A percentile compares a stretch with the other conserved stretches of the same genome.
Conservation (phyloP, 176 grass and related monocot genomes). For the Calamus simplicifolius region DNA sequence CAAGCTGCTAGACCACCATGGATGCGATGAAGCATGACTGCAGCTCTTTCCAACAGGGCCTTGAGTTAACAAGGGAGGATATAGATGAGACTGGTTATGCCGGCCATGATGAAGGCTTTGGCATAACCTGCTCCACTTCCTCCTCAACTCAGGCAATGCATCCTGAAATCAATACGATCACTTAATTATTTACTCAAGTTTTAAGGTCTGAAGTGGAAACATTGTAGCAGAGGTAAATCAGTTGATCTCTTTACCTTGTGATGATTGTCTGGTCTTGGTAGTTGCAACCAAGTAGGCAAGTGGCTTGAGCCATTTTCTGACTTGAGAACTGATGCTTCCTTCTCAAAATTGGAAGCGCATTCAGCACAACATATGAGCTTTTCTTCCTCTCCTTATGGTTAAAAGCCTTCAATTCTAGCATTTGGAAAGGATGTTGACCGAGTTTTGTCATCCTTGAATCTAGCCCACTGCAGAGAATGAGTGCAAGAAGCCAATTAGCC, state of each 20-base stretch:
- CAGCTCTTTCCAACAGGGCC: not conserved
- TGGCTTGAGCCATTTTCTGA: conserved; percentile 22
- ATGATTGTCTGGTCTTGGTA: conserved; percentile 18
- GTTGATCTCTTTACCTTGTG: conserved; percentile 34
- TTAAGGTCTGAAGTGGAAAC: too few species aligned
- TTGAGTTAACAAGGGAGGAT: conserved; percentile 17
- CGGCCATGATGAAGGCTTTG: conserved; percentile 47
- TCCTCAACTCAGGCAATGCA: conserved; percentile 58
- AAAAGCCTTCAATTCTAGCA: conserved; percentile 26
- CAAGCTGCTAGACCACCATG: conserved; percentile 36
- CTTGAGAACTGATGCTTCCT: conserved; percentile 45
- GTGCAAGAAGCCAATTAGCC: not conserved
- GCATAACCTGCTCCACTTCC: conserved; percentile 83
- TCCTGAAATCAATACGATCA: conserved; percentile 18
- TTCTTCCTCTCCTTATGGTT: conserved; percentile 32
- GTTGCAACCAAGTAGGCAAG: conserved; percentile 47
- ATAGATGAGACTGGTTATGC: conserved; percentile 19
- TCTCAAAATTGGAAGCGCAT: conserved; percentile 69
- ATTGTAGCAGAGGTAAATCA: too few species aligned
- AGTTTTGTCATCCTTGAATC: conserved; percentile 31
- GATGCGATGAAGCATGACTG: conserved; percentile 10
- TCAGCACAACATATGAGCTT: conserved; percentile 58
- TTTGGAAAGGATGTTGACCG: conserved; percentile 21
- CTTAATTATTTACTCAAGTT: not conserved
- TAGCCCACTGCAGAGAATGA: conserved; percentile 20